Percentiles rank a stretch among this genome's conserved stretches.
phyloP scores from a whole-genome alignment of 2,329 filamentous ascomycete genomes.

The Fusarium musae region DNA sequence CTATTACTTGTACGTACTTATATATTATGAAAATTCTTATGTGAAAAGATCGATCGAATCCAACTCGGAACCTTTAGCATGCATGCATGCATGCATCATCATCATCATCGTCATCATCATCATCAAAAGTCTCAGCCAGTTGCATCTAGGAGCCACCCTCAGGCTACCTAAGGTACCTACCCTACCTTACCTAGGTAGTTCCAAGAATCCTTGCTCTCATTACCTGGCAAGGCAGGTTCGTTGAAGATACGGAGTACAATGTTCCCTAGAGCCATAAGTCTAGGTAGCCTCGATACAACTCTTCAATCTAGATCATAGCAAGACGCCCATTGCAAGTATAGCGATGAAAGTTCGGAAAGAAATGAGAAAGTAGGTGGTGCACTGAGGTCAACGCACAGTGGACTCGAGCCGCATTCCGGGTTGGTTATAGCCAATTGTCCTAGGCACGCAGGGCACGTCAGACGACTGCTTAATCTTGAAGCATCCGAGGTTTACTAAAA shows the following conservation, averaged over 20 bases:
- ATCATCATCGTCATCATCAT: too few relatives aligned
- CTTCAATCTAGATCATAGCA: conserved; percentile 7
- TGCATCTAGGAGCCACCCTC: neutral
- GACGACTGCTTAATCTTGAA: neutral
- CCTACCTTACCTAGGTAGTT: too few relatives aligned
- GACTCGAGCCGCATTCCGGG: neutral
- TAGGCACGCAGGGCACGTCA: neutral
- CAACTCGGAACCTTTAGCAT: neutral
- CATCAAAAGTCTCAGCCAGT: neutral
- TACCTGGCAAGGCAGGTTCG: conserved; percentile 8
- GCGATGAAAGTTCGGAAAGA: neutral
- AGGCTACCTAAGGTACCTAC: neutral
- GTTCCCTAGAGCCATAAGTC: conserved; percentile 3
- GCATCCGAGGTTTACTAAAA: neutral
- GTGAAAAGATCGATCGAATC: conserved; percentile 7
- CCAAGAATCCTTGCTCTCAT: neutral
- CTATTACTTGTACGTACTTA: neutral
- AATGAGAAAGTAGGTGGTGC: neutral
- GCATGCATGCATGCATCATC: neutral
- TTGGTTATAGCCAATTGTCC: neutral
- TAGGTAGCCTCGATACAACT: neutral
- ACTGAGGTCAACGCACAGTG: neutral
- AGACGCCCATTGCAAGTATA: conserved; percentile 4
- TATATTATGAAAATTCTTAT: neutral
- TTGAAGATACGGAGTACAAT: neutral